Percentiles rank a stretch among this genome's conserved stretches.
Conservation (phyloP, 2,329 filamentous ascomycete species). For the Huntiella abstrusa region DNA sequence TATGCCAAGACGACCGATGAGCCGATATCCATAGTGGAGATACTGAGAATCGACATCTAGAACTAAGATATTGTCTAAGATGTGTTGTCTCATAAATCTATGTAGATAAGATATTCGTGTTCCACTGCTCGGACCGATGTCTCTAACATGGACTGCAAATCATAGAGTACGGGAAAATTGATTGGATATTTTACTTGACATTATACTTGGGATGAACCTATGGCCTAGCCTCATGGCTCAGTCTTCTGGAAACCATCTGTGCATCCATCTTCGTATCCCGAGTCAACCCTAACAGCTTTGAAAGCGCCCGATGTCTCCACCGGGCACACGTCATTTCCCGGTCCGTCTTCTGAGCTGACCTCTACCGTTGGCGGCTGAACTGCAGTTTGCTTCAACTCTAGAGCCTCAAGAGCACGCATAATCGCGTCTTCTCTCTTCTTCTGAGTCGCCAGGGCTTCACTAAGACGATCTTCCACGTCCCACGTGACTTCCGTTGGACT, state of each 20-base stretch:
- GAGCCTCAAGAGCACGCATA: conserved; percentile 30
- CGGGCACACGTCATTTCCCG: not conserved
- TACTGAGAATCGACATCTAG: too few species aligned
- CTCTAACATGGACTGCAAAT: too few species aligned
- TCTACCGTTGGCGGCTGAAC: not conserved
- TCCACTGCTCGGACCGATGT: too few species aligned
- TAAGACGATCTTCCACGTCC: conserved; percentile 55
- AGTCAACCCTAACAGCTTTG: conserved; percentile 8
- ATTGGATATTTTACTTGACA: too few species aligned
- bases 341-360: not conserved
- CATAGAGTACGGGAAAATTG: too few species aligned
- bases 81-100: too few species aligned
- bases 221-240: too few species aligned
- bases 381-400: not conserved
- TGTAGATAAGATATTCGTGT: too few species aligned
- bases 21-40: too few species aligned
- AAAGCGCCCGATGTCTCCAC: not conserved
- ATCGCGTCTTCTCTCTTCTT: not conserved
- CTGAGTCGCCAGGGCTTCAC: not conserved
- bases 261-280: conserved; percentile 3
- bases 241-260: not conserved
- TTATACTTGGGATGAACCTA: too few species aligned
- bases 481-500: conserved; percentile 71
- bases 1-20: too few species aligned
- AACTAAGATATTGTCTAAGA: too few species aligned